Evolutionary conservation across 345 rosid species (phyloP).

Genomic region (Pistacia integerrima): DNA sequence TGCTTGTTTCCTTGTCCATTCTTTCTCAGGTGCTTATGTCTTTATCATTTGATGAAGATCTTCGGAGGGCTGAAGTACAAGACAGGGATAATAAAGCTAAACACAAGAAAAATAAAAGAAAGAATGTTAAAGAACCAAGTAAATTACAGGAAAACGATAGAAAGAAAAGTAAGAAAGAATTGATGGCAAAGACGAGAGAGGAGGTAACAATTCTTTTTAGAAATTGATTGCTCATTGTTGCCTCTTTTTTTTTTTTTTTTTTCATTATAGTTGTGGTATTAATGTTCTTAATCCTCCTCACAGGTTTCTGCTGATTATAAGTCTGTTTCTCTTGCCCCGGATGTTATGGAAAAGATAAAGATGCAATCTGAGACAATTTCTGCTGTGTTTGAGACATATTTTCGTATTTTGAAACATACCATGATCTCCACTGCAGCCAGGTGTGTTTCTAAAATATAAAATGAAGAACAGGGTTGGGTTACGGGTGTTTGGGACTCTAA

Average conservation of each 20-base stretch:
- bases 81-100: slow-evolving; percentile 44
- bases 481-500: background rate
- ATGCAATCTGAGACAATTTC: slow-evolving; percentile 84
- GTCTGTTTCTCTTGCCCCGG: slow-evolving; percentile 62
- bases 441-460: slow-evolving; percentile 36
- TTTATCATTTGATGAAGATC: slow-evolving; percentile 79
- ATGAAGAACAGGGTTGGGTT: background rate
- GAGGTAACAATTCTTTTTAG: slow-evolving; percentile 49
- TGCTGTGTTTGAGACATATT: slow-evolving; percentile 87
- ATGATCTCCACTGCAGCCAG: slow-evolving; percentile 53
- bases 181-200: slow-evolving; percentile 68
- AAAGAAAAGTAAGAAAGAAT: slow-evolving; percentile 68
- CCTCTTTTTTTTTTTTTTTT: background rate
- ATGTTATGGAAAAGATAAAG: slow-evolving; percentile 59
- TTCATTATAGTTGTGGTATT: background rate
- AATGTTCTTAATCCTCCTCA: slow-evolving; percentile 12
- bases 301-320: slow-evolving; percentile 91
- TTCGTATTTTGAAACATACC: slow-evolving; percentile 83
- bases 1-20: background rate
- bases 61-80: slow-evolving; percentile 45
- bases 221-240: background rate
- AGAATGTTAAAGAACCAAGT: slow-evolving; percentile 53
- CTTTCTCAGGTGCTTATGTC: slow-evolving; percentile 75
- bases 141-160: slow-evolving; percentile 56
- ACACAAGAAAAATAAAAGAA: slow-evolving; percentile 56